phyloP scores from a whole-genome alignment of 768 basidiomycete genomes.

The Rhizopogon roseolus region DNA sequence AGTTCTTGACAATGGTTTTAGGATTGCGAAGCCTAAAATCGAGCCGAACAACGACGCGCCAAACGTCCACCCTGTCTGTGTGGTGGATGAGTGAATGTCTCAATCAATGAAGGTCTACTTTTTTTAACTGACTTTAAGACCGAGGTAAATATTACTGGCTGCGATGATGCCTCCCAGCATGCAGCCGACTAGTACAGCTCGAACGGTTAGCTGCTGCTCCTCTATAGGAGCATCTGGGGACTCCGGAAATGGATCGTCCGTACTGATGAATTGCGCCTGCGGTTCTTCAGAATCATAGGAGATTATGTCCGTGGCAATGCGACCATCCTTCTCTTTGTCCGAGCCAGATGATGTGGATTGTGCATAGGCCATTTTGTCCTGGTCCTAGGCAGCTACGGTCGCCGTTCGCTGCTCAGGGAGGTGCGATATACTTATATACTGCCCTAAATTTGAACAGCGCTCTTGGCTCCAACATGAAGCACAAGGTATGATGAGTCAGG shows the following conservation, averaged over 20 bases:
- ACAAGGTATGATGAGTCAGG: not conserved
- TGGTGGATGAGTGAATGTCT: not conserved
- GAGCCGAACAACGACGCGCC: constrained; percentile 55
- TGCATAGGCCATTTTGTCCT: not conserved
- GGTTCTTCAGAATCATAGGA: not conserved
- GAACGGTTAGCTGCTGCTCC: constrained; percentile 49
- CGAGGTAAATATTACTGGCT: constrained; percentile 63
- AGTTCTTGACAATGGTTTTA: constrained; percentile 49
- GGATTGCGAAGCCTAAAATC: constrained; percentile 38
- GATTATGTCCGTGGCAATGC: not conserved
- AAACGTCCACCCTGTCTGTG: constrained; percentile 53
- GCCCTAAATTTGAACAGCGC: not conserved
- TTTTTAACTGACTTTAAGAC: constrained; percentile 36
- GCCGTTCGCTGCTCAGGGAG: not conserved
- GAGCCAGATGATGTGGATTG: not conserved
- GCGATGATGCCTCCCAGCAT: constrained; percentile 49
- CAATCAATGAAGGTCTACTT: not conserved
- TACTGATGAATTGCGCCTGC: constrained; percentile 2
- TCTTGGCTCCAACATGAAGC: not conserved
- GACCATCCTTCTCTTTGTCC: not conserved
- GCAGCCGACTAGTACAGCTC: constrained; percentile 44
- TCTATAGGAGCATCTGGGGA: constrained; percentile 35
- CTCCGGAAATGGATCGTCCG: constrained; percentile 42
- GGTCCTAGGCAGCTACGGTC: not conserved
- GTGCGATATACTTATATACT: not conserved